Evolutionary conservation across 2,329 filamentous ascomycete genomes (phyloP).

Genomic region (Pseudogymnoascus sp.): DNA sequence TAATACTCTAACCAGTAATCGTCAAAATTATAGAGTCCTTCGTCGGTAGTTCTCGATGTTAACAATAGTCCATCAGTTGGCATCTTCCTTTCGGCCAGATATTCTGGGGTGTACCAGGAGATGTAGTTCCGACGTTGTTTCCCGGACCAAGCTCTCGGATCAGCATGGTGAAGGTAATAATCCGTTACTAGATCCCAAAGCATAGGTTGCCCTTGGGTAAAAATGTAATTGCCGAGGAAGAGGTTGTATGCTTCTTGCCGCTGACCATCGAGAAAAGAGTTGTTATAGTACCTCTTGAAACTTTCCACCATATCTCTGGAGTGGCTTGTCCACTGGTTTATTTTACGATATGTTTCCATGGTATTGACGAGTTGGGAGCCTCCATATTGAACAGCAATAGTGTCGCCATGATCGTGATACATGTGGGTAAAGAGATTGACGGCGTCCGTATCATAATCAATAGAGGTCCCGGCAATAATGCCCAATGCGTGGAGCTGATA

Average conservation of each 20-base stretch:
- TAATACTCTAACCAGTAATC: conserved; percentile 99
- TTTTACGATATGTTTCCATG: conserved; percentile 98
- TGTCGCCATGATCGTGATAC: conserved; percentile 97
- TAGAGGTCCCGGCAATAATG: conserved; percentile 67
- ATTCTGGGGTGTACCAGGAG: conserved; percentile 73
- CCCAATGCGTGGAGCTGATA: conserved; percentile 88
- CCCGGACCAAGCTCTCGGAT: conserved; percentile 67
- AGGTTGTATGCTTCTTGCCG: conserved; percentile 96
- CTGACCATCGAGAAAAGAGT: conserved; percentile 95
- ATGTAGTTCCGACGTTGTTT: conserved; percentile 67
- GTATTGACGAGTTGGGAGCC: conserved; percentile 97
- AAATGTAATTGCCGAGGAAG: conserved; percentile 94
- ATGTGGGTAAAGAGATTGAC: conserved; percentile 96
- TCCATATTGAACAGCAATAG: conserved; percentile 94
- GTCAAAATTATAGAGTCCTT: conserved; percentile 54
- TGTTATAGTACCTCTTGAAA: conserved; percentile 98
- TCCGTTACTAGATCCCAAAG: conserved; percentile 93
- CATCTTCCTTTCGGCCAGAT: conserved; percentile 53
- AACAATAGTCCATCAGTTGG: conserved; percentile 36
- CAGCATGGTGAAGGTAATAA: conserved; percentile 88
- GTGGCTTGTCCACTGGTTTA: conserved; percentile 97
- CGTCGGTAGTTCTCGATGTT: conserved; percentile 27
- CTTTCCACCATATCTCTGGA: conserved; percentile 98
- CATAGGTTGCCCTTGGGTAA: conserved; percentile 80
- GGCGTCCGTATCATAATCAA: conserved; percentile 92